Base-by-base conservation (phyloP, 1,139 yeast species). In the Arxiozyma telluris region DNA sequence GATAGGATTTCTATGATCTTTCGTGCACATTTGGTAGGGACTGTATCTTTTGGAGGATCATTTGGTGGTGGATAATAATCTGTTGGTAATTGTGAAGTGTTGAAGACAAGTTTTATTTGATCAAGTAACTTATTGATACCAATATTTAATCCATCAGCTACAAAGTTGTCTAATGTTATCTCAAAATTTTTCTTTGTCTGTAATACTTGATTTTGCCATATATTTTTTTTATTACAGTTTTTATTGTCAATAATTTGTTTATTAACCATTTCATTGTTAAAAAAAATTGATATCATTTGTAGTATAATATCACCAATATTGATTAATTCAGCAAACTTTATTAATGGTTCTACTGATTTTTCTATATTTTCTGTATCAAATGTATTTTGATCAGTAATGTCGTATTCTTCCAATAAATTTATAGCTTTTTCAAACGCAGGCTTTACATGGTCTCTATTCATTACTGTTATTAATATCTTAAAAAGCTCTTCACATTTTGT, bases 271-370 rank as follows among this genome's bases (percentile, higher is more conserved):
- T 93, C 98, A 65, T 88, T 93, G 61, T 87, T 86, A 70, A 89
- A 91, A 64, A 93, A 93, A 1, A 90, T 89, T 57, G 88, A 93
- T 47, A 90, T 74, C 96, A 93, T 89, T 67, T 91, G 98, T 64
- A 89, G 86, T 38, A 93, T 88, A 57, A 91, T 73, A 67, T 93
- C 98, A 8, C 96, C 98, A 61, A 89, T 84, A 62, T 91, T 93
- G 47, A 93, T 94, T 58, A 93, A 75, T 66, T 91, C 97, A 21
- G 94, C 87, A 64, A 93, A 93, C 53, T 87, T 80, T 0, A 87
- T 87, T 52, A 93, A 75, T 0, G 98, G 98, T 38, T 54, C 59
- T 21, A 57, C 38, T 18, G 59, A 54, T 23, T 54, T 51, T 25
- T 50, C 48, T 6, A 49, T 42, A 43, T 46, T 23, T 30, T 68